Evolutionary conservation across 2,329 filamentous ascomycete species (phyloP), one percentile per base, ranked within the genome.

Genomic region (Neopestalotiopsis clavispora): DNA sequence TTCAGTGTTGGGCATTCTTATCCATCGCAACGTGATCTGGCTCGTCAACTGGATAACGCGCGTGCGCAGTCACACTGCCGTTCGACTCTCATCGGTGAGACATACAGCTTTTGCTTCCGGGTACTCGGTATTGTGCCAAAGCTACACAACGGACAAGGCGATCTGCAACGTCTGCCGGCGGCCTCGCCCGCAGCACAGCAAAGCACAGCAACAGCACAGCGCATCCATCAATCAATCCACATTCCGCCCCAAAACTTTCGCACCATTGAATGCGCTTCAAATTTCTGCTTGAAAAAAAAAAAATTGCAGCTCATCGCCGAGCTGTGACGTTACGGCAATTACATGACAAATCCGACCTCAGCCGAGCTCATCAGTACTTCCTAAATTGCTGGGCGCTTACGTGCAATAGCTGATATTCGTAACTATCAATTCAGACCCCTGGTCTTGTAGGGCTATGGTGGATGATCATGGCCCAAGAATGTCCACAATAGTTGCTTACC

Each of bases 91-190:
- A n/a, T 10, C 17, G 20, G 45, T 10, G 45, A 23, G 45, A 52
- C n/a, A 23, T 17, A 23, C 45, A 20, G 20, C 6, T 20, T 52
- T 7, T 49, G 7, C 45, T 52, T 52, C 45, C 17, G 45, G 45
- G 45, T 52, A 52, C 45, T 9, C 45, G 45, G 45, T 9, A 52
- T 6, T n/a, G 34, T 3, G 10, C 34, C 34, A 38, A 38, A 38
- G 34, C 34, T 38, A 38, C 34, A 38, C 23, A 28, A 28, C 34
- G 34, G 34, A 38, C 45, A 52, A 52, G 45, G 45, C 20, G 45
- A 52, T 52, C 45, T 52, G 45, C 45, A 52, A 52, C 45, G 45
- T 52, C 45, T 52, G 45, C 45, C 45, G 45, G 45, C 45, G 45
- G 45, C 45, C 45, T 52, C 45, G 45, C 45, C 45, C 45, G 45